Percentiles rank a stretch among this genome's conserved stretches.
These are phyloP conservation scores for Penicillium cinerascens DNA, from an alignment of 495 filamentous ascomycete species.

Conservation along the genomic window DNA sequence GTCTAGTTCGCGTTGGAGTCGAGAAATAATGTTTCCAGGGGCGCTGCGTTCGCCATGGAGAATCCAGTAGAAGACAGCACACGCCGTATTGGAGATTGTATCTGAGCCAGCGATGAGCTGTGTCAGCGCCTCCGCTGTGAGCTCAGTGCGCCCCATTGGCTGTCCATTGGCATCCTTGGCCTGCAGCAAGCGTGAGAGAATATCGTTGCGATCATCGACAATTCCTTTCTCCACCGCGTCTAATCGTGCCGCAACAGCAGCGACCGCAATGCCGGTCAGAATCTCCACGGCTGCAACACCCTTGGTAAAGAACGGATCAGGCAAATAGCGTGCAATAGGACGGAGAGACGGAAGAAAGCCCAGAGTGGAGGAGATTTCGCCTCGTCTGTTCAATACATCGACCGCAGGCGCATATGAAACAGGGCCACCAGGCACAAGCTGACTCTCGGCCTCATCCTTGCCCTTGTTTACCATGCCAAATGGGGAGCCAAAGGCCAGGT, in stretches of 20 bases:
- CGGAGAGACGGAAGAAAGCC: slow-evolving; percentile 34
- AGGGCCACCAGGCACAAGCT: slow-evolving; percentile 21
- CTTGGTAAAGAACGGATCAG: slow-evolving; percentile 39
- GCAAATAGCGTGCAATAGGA: slow-evolving; percentile 35
- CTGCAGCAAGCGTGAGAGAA: slow-evolving; percentile 72
- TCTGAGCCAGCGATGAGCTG: slow-evolving; percentile 80
- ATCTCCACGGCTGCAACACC: slow-evolving; percentile 35
- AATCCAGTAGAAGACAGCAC: slow-evolving; percentile 71
- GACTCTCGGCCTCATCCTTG: slow-evolving; percentile 47
- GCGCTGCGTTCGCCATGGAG: slow-evolving; percentile 35
- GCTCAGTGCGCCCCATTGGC: slow-evolving; percentile 62
- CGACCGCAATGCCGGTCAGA: slow-evolving; percentile 56
- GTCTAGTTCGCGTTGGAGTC: slow-evolving; percentile 67
- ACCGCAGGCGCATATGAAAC: slow-evolving; percentile 33
- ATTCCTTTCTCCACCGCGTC: slow-evolving; percentile 45
- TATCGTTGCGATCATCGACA: slow-evolving; percentile 53
- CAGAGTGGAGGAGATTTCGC: slow-evolving; percentile 36
- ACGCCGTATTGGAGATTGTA: slow-evolving; percentile 75
- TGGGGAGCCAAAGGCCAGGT: slow-evolving; percentile 36
- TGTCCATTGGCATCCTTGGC: slow-evolving; percentile 70
- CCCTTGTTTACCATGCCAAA: slow-evolving; percentile 41
- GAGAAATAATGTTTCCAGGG: slow-evolving; percentile 59
- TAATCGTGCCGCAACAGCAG: slow-evolving; percentile 65
- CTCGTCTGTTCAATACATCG: slow-evolving; percentile 37
- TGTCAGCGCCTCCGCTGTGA: slow-evolving; percentile 75